Evolutionary conservation across 2,329 filamentous ascomycete species (phyloP).

Genomic region (Diaporthe longicolla): DNA sequence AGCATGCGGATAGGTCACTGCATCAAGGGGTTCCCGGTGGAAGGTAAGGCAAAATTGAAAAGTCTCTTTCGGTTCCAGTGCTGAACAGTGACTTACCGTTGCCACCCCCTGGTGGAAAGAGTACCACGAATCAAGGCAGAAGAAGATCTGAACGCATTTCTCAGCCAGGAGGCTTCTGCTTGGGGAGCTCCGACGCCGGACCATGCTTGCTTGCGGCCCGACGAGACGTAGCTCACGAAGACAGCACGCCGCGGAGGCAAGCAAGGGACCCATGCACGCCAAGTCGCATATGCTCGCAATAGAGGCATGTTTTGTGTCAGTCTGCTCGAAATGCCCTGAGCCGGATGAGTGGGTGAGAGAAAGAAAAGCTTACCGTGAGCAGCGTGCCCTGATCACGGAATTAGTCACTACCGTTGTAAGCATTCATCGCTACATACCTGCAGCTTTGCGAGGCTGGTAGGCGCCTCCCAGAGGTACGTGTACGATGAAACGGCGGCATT

Average conservation of each 20-base stretch:
- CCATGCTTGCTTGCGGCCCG: background rate
- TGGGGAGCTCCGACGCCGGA: background rate
- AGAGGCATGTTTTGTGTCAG: background rate
- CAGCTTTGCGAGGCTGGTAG: background rate
- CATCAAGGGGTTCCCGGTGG: too few relatives aligned
- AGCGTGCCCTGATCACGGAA: background rate
- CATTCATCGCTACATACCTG: background rate
- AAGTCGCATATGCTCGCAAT: slow-evolving; percentile 3
- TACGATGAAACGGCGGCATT: background rate
- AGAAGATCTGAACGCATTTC: background rate
- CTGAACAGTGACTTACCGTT: background rate
- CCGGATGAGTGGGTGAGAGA: background rate
- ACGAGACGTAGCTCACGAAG: slow-evolving; percentile 3
- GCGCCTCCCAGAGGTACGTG: background rate
- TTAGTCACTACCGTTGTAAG: background rate
- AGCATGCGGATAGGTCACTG: too few relatives aligned
- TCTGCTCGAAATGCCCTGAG: background rate
- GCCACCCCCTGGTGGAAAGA: background rate
- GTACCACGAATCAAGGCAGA: slow-evolving; percentile 1
- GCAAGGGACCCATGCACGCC: background rate
- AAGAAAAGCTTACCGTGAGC: background rate
- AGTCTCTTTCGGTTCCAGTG: background rate
- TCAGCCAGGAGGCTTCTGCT: background rate
- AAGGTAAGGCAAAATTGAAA: too few relatives aligned
- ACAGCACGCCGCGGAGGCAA: background rate